A percentile compares a stretch with the other conserved stretches of the same genome.
Evolutionary conservation across 2,329 filamentous ascomycete species (phyloP).

Genomic region (Proliferodiscus dingleyae): DNA sequence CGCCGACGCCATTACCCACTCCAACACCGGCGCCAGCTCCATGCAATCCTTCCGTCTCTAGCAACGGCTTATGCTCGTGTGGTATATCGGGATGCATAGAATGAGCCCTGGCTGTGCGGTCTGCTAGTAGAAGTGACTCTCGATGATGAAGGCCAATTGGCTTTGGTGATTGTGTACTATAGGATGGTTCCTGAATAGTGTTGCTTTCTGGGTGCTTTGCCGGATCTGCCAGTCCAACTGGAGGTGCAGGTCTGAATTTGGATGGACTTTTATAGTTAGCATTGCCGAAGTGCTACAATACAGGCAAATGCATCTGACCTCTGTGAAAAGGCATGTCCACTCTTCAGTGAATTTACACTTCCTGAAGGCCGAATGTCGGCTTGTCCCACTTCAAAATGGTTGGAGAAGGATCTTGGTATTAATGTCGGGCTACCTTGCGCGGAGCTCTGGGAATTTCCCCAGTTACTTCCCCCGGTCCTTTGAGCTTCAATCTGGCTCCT

Average conservation of each 20-base stretch:
- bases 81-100: constrained; percentile 45
- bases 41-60: constrained; percentile 50
- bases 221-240: constrained; percentile 27
- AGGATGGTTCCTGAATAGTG: constrained; percentile 27
- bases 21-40: constrained; percentile 55
- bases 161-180: constrained; percentile 9
- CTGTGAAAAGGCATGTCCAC: constrained; percentile 19
- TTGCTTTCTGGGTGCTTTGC: constrained; percentile 29
- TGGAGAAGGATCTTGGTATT: constrained; percentile 22
- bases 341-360: constrained; percentile 27
- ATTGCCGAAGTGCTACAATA: not conserved
- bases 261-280: constrained; percentile 11
- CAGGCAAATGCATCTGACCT: constrained; percentile 10
- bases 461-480: constrained; percentile 29
- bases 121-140: constrained; percentile 25
- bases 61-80: constrained; percentile 49
- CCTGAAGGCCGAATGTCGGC: constrained; percentile 22
- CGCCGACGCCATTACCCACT: constrained; percentile 54
- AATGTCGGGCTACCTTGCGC: constrained; percentile 28
- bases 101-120: constrained; percentile 37
- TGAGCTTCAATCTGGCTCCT: constrained; percentile 62
- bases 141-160: constrained; percentile 15
- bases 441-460: constrained; percentile 27
- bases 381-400: constrained; percentile 21
- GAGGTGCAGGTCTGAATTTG: constrained; percentile 25